These are phyloP conservation scores for Apiotrichum montevideense DNA, from an alignment of 1,284 basidiomycete species.

Conservation along the genomic window DNA sequence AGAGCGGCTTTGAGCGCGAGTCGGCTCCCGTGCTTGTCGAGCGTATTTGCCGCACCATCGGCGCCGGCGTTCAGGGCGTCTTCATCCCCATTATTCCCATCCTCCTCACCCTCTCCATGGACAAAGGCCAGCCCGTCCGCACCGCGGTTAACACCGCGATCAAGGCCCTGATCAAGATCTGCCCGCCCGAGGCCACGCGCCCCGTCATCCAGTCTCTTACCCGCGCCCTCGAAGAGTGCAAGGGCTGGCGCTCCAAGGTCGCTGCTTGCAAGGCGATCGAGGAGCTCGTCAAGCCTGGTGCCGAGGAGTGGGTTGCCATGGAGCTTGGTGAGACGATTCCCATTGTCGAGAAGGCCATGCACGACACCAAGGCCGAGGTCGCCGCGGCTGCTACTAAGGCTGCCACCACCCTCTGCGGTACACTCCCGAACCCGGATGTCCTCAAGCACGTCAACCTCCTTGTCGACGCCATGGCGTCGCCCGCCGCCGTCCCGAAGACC, in stretches of 20 bases:
- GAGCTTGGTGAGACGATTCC: slow-evolving; percentile 80
- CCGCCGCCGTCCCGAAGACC: slow-evolving; percentile 73
- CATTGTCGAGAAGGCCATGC: slow-evolving; percentile 84
- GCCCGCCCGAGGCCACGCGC: slow-evolving; percentile 75
- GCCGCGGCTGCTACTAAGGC: slow-evolving; percentile 83
- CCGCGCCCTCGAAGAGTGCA: slow-evolving; percentile 62
- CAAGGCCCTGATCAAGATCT: slow-evolving; percentile 75
- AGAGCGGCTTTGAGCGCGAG: slow-evolving; percentile 87
- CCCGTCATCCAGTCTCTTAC: slow-evolving; percentile 68
- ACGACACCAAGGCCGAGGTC: slow-evolving; percentile 95
- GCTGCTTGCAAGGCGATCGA: slow-evolving; percentile 85
- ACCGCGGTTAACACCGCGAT: slow-evolving; percentile 73
- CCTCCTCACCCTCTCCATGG: slow-evolving; percentile 81
- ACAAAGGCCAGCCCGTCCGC: slow-evolving; percentile 91
- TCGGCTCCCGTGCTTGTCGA: slow-evolving; percentile 80
- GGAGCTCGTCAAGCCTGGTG: slow-evolving; percentile 59
- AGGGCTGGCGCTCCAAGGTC: slow-evolving; percentile 94
- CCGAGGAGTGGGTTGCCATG: slow-evolving; percentile 75
- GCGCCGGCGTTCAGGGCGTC: slow-evolving; percentile 71
- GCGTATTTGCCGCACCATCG: slow-evolving; percentile 65
- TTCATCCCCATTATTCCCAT: slow-evolving; percentile 71
- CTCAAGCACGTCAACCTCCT: slow-evolving; percentile 82
- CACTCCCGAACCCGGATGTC: slow-evolving; percentile 91
- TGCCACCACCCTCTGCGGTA: slow-evolving; percentile 84
- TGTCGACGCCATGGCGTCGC: slow-evolving; percentile 92